Percentiles rank a stretch among this genome's conserved stretches.
Evolutionary conservation across 75 land plant species (phyloP).

Genomic region (Cryptomeria japonica): DNA sequence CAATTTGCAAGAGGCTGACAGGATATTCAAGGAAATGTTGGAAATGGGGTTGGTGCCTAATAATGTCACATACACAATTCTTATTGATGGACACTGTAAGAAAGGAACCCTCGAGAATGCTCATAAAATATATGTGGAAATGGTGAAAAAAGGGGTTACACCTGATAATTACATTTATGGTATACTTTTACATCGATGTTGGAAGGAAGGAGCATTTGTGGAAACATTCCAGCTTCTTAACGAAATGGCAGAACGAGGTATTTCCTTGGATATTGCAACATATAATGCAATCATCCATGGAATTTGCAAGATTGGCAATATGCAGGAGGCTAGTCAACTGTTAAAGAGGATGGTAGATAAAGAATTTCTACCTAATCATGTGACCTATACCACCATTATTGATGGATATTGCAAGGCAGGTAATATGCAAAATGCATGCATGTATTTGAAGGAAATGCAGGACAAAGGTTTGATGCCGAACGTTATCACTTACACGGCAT

Average conservation of each 20-base stretch:
- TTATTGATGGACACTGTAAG: conserved; percentile 57
- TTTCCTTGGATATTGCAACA: conserved; percentile 17
- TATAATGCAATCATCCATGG: conserved; percentile 46
- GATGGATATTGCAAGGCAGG: conserved; percentile 37
- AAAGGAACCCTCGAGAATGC: conserved; percentile 40
- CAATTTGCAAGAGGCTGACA: conserved; percentile 33
- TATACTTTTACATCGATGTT: conserved; percentile 36
- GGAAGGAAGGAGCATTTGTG: conserved; percentile 32
- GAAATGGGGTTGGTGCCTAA: conserved; percentile 38
- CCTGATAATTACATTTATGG: conserved; percentile 36
- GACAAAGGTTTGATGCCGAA: conserved; percentile 8
- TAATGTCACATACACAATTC: conserved; percentile 34
- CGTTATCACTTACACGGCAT: not conserved
- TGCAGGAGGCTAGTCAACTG: conserved; percentile 35
- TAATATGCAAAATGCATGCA: conserved; percentile 40
- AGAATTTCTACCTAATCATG: conserved; percentile 20
- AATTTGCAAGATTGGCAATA: conserved; percentile 40
- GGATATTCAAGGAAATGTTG: conserved; percentile 28
- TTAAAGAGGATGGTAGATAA: conserved; percentile 37
- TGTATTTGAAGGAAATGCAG: conserved; percentile 26
- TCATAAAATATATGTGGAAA: conserved; percentile 31
- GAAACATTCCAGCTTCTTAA: conserved; percentile 31
- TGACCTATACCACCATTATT: conserved; percentile 50
- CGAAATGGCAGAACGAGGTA: conserved; percentile 33
- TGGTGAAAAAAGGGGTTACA: conserved; percentile 29